Percentiles rank a stretch among this genome's conserved stretches.
These are phyloP conservation scores for Globisporangium spiculum DNA, from an alignment of 352 stramenopile genomes.

Conservation along the genomic window DNA sequence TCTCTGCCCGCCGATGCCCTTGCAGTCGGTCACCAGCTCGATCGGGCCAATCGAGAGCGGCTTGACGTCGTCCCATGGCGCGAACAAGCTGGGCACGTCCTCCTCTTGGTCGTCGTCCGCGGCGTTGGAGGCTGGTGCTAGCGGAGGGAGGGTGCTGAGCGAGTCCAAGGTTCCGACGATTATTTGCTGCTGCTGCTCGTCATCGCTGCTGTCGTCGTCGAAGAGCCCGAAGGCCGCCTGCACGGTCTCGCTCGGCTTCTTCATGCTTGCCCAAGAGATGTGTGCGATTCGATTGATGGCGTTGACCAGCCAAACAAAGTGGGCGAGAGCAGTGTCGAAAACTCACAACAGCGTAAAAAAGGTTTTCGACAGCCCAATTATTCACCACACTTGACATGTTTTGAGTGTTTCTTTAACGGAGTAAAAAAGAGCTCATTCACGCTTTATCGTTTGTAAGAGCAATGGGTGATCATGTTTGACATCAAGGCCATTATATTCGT, in stretches of 20 bases:
- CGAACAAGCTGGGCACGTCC: slow-evolving; percentile 41
- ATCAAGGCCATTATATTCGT: not conserved
- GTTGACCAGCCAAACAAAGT: not conserved
- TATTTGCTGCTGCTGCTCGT: slow-evolving; percentile 35
- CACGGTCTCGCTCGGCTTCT: slow-evolving; percentile 41
- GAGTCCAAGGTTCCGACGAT: slow-evolving; percentile 9
- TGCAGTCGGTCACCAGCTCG: slow-evolving; percentile 51
- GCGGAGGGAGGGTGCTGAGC: slow-evolving; percentile 21
- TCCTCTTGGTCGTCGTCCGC: slow-evolving; percentile 15
- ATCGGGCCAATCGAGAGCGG: slow-evolving; percentile 85
- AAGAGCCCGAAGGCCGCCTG: slow-evolving; percentile 80
- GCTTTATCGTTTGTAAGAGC: too few relatives aligned
- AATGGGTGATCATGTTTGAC: too few relatives aligned
- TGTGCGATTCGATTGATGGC: not conserved
- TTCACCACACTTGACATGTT: too few relatives aligned
- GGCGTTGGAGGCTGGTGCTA: not conserved
- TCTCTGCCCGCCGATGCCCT: slow-evolving; percentile 70
- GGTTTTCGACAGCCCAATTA: too few relatives aligned
- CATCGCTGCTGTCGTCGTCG: slow-evolving; percentile 78
- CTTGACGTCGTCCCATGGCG: slow-evolving; percentile 71
- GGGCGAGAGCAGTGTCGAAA: too few relatives aligned
- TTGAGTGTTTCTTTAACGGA: too few relatives aligned
- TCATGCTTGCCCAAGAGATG: slow-evolving; percentile 9
- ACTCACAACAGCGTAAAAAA: too few relatives aligned
- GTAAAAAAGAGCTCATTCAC: too few relatives aligned